Percentiles rank a stretch among this genome's conserved stretches.
Conservation (phyloP, 2,329 filamentous ascomycete genomes). For the Chlorencoelia australis region DNA sequence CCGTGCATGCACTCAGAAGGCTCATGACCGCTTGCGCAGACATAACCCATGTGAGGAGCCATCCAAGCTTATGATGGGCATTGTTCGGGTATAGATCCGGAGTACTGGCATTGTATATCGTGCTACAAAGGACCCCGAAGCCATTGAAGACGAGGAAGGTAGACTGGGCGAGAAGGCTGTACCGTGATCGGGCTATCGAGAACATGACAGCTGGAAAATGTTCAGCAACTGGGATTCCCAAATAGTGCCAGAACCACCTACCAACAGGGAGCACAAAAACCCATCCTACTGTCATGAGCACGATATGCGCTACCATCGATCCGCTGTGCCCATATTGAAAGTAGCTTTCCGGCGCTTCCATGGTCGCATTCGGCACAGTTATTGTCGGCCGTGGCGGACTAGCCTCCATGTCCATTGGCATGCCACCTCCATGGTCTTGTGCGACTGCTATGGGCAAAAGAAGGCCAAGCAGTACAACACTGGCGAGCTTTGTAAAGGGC, state of each 20-base stretch:
- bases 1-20: constrained; percentile 20
- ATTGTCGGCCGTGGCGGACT: constrained; percentile 5
- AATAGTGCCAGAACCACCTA: constrained; percentile 30
- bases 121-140: constrained; percentile 52
- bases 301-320: constrained; percentile 47
- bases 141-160: constrained; percentile 54
- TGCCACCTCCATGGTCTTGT: constrained; percentile 21
- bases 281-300: constrained; percentile 60
- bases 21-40: constrained; percentile 57
- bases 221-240: background rate
- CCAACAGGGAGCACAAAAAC: constrained; percentile 58
- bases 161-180: constrained; percentile 60
- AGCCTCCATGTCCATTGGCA: constrained; percentile 13
- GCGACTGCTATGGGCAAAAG: constrained; percentile 5
- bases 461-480: constrained; percentile 9
- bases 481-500: background rate
- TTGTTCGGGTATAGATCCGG: constrained; percentile 83
- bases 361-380: constrained; percentile 5
- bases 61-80: constrained; percentile 80
- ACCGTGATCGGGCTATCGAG: constrained; percentile 68
- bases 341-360: constrained; percentile 29
- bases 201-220: constrained; percentile 53
- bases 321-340: constrained; percentile 31
- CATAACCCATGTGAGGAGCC: constrained; percentile 67
- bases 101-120: constrained; percentile 69